These are phyloP conservation scores for Colletotrichum brevisporum DNA, from an alignment of 2,329 filamentous ascomycete species.

Conservation along the genomic window DNA sequence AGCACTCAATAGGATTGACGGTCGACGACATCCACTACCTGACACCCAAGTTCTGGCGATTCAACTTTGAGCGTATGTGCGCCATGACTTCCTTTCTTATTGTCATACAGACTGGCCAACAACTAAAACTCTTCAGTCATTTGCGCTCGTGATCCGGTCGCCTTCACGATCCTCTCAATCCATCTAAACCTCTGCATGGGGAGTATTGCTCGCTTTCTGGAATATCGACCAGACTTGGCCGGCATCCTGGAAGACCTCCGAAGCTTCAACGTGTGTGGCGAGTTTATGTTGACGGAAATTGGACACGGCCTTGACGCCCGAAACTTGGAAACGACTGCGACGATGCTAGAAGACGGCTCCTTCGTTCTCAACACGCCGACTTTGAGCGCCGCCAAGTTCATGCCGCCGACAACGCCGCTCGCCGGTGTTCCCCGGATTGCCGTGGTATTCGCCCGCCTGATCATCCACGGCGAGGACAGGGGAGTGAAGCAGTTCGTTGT, in stretches of 20 bases:
- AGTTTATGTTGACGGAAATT: conserved; percentile 57
- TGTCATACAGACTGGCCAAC: background rate
- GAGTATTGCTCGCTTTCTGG: conserved; percentile 40
- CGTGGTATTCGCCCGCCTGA: conserved; percentile 51
- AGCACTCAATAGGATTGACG: background rate
- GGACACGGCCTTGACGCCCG: conserved; percentile 56
- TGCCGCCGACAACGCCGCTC: conserved; percentile 45
- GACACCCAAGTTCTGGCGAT: conserved; percentile 45
- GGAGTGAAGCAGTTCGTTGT: conserved; percentile 52
- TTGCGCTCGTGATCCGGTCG: conserved; percentile 40
- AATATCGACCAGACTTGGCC: conserved; percentile 39
- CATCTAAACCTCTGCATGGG: conserved; percentile 51
- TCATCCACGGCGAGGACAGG: conserved; percentile 45
- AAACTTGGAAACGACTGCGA: conserved; percentile 56
- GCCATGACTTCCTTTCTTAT: too few relatives aligned
- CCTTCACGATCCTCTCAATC: conserved; percentile 45
- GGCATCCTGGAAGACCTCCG: conserved; percentile 40
- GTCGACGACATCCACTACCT: background rate
- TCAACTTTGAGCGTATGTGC: conserved; percentile 44
- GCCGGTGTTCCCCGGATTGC: conserved; percentile 47
- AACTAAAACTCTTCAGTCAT: conserved; percentile 22
- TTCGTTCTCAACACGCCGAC: conserved; percentile 52
- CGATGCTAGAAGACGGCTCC: conserved; percentile 48
- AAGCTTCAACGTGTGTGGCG: conserved; percentile 46
- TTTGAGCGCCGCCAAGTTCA: conserved; percentile 49